Evolutionary conservation across 495 filamentous ascomycete species (phyloP), one percentile per base, ranked within the genome.

Genomic region (Hypoxylon lenormandii): DNA sequence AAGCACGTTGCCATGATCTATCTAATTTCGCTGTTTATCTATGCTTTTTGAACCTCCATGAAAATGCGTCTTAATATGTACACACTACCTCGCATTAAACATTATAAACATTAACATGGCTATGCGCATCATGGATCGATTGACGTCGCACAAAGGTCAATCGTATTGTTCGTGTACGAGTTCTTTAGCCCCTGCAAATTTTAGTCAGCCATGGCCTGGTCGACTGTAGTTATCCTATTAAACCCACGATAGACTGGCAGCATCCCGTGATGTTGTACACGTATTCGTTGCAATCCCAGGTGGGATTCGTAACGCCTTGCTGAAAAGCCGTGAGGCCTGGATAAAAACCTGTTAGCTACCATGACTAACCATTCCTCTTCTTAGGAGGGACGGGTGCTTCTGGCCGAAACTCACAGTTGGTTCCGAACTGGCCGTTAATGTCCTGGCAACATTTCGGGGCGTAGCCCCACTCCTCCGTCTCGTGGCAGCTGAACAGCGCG

Each of bases 221-320:
- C 15, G 40, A 53, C 13, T 8, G 23, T 18, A 5, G 21, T 11
- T 8, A 0, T 18, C 15, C 8, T 33, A 4, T 18, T 2, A 10
- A 43, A 73, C 70, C 73, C 46, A 76, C 74, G 16, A 61, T 74
- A 11, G 57, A 52, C 50, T 76, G 74, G 30, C 74, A 76, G 62
- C 74, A 76, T 47, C 74, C 74, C 33, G 71, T 72, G 58, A 72
- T 74, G 40, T 76, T 76, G 51, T 76, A 74, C 16, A 76, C 74
- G 40, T 54, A 74, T 4, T 74, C 53, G 46, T 76, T 76, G 59
- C 74, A 76, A 28, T 74, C 68, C 50, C 69, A 76, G 12, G 64
- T 66, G 2, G 74, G 72, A 28, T 76, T 45, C 1, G 59, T 65
- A 4, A 48, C 60, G 11, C 74, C 74, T 58, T 72, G 57, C 54